Percentiles rank a stretch among this genome's conserved stretches.
Conservation (phyloP, 805 yeast species). For the Blastobotrys muscicola region DNA sequence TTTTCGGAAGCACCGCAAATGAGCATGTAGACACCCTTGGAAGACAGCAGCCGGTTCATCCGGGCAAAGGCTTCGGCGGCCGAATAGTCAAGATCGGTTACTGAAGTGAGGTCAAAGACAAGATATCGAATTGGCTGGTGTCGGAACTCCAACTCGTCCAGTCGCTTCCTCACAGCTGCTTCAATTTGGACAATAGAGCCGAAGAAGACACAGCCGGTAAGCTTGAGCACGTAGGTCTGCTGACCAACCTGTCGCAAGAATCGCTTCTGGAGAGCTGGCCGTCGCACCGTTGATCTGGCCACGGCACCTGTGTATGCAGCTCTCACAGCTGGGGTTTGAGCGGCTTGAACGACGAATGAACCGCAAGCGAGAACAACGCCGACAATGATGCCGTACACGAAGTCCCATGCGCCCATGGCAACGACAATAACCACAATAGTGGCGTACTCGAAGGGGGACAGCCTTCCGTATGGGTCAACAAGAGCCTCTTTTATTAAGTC, state of each 20-base stretch:
- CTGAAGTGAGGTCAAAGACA: slow-evolving; percentile 76
- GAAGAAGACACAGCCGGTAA: slow-evolving; percentile 84
- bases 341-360: slow-evolving; percentile 90
- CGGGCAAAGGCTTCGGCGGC: slow-evolving; percentile 94
- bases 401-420: slow-evolving; percentile 93
- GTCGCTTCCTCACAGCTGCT: slow-evolving; percentile 52
- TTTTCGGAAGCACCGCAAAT: slow-evolving; percentile 67
- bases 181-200: slow-evolving; percentile 95
- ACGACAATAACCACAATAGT: slow-evolving; percentile 83
- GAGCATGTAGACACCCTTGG: slow-evolving; percentile 60
- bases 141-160: slow-evolving; percentile 45
- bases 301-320: slow-evolving; percentile 80
- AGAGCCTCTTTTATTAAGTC: slow-evolving; percentile 82
- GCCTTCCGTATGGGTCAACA: slow-evolving; percentile 71
- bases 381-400: slow-evolving; percentile 82
- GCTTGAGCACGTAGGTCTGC: slow-evolving; percentile 78
- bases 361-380: slow-evolving; percentile 89
- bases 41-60: slow-evolving; percentile 65
- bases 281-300: slow-evolving; percentile 83
- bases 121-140: slow-evolving; percentile 62
- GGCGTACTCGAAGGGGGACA: slow-evolving; percentile 66
- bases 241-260: slow-evolving; percentile 79
- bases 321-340: slow-evolving; percentile 69
- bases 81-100: slow-evolving; percentile 73
- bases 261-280: slow-evolving; percentile 83